Percentiles rank a stretch among this genome's conserved stretches.
Evolutionary conservation across 257 asterid genomes (phyloP).

Genomic region (Ajuga chamaepitys): DNA sequence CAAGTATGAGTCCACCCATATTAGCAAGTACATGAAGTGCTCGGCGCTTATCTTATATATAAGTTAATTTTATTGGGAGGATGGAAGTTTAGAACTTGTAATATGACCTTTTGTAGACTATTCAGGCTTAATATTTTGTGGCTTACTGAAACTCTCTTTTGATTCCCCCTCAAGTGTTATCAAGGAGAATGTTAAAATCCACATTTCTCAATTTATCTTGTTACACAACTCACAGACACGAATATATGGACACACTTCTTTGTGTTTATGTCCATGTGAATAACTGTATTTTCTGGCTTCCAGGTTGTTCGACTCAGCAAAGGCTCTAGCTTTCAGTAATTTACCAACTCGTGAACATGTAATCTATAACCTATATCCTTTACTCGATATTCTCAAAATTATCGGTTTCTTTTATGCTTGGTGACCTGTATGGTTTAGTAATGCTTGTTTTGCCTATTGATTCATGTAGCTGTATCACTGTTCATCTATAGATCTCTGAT

Average conservation of each 20-base stretch:
- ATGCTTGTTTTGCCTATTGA: neutral
- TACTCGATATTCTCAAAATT: neutral
- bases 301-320: constrained; percentile 78
- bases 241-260: neutral
- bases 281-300: neutral
- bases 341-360: constrained; percentile 68
- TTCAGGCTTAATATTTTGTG: neutral
- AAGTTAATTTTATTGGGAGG: neutral
- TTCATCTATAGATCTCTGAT: neutral
- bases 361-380: constrained; percentile 7
- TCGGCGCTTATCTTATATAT: neutral
- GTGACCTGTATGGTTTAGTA: neutral
- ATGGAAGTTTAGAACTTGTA: neutral
- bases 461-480: neutral
- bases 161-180: too few relatives aligned
- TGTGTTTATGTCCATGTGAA: neutral
- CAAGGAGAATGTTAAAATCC: neutral
- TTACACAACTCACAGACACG: too few relatives aligned
- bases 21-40: too few relatives aligned
- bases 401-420: constrained; percentile 1
- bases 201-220: neutral
- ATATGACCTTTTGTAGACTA: neutral
- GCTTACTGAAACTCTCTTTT: neutral
- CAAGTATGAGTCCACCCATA: too few relatives aligned
- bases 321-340: constrained; percentile 70